Conservation (phyloP, 345 rosid species). For the Psidium friedrichsthalianum region DNA sequence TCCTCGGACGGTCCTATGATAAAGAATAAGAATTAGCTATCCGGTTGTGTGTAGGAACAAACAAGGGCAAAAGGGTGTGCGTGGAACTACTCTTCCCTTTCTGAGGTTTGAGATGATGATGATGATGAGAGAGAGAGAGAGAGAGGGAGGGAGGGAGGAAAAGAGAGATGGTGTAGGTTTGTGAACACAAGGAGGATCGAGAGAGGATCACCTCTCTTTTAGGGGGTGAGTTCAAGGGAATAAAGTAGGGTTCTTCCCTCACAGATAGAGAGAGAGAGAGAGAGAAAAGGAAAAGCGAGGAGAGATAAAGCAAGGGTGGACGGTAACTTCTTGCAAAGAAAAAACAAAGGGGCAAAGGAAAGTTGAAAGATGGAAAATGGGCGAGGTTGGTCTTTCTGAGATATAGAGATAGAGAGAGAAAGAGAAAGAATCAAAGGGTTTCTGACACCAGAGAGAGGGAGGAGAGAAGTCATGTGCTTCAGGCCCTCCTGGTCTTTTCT, state of each 20-base stretch:
- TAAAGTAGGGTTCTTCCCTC: constrained; percentile 25
- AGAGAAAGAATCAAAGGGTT: constrained; percentile 26
- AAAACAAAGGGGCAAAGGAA: constrained; percentile 25
- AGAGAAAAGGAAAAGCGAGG: constrained; percentile 24
- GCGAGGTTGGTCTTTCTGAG: background rate
- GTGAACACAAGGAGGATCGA: constrained; percentile 55
- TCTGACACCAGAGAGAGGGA: constrained; percentile 31
- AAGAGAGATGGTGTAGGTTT: constrained; percentile 31
- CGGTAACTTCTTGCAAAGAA: constrained; percentile 54
- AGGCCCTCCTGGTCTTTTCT: background rate
- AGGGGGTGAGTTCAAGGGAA: constrained; percentile 42
- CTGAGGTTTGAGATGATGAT: constrained; percentile 9
- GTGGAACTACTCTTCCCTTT: constrained; percentile 18
- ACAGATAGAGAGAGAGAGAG: constrained; percentile 5
- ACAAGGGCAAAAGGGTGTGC: constrained; percentile 19
- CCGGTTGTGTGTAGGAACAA: constrained; percentile 17
- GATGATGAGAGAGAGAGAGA: constrained; percentile 3
- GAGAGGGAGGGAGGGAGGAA: constrained; percentile 6
- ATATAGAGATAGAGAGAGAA: background rate
- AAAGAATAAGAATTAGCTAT: background rate
- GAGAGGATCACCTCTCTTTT: constrained; percentile 46
- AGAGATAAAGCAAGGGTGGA: constrained; percentile 32
- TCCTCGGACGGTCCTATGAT: background rate
- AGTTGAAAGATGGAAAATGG: background rate
- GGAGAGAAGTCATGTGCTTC: constrained; percentile 37